Percentiles rank a stretch among this genome's conserved stretches.
These are phyloP conservation scores for Manihot esculenta DNA, from an alignment of 441 rosid species.

Conservation along the genomic window DNA sequence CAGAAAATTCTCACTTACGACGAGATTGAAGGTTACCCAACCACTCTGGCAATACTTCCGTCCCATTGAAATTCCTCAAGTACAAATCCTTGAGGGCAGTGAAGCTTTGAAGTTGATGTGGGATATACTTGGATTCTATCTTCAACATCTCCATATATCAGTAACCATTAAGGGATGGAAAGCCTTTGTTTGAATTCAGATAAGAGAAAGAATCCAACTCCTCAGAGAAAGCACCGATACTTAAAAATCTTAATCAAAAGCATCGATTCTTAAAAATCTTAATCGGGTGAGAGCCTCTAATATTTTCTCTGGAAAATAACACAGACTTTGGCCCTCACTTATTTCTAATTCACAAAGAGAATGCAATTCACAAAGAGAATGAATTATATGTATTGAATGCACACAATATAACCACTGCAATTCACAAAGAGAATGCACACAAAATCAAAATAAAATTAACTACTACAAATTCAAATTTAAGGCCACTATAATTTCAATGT, in stretches of 20 bases:
- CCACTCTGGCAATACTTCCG: conserved; percentile 9
- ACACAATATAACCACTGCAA: no score
- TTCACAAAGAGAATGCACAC: no score
- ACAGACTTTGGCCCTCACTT: background rate
- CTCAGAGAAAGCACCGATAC: conserved; percentile 18
- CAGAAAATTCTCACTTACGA: no score
- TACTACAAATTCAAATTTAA: no score
- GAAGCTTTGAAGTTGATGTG: conserved; percentile 29
- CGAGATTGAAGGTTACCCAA: conserved; percentile 25
- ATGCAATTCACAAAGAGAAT: no score
- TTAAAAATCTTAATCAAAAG: conserved; percentile 24
- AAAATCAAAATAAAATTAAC: no score
- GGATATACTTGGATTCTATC: conserved; percentile 13
- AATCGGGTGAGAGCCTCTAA: conserved; percentile 14
- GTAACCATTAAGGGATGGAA: conserved; percentile 12
- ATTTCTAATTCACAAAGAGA: conserved; percentile 5
- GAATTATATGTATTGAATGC: no score
- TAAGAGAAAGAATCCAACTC: conserved; percentile 26
- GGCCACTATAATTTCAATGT: no score
- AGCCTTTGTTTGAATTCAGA: conserved; percentile 20
- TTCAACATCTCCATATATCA: background rate
- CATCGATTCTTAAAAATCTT: conserved; percentile 16
- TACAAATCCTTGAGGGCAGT: conserved; percentile 14
- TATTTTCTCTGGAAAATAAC: background rate
- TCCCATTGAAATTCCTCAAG: background rate